Evolutionary conservation across 805 yeast genomes (phyloP), one percentile per base, ranked within the genome.

Genomic region (Saccharomycopsis javanensis): DNA sequence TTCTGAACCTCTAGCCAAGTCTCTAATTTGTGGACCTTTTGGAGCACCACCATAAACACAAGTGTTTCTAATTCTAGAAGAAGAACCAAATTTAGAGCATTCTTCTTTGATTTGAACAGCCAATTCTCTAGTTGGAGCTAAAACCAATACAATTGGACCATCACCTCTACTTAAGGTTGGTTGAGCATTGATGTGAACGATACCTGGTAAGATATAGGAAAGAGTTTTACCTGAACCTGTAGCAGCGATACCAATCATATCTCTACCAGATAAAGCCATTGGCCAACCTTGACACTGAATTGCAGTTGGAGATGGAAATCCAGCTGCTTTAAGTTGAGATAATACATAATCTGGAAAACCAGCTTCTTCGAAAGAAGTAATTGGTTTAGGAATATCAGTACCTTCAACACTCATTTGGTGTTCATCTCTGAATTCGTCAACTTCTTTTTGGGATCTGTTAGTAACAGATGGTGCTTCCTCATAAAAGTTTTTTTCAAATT

Each of bases 261-360:
- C 98, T 77, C 98, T 88, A 78, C 99, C 99, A 66, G 92, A 83
- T 59, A 91, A 79, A 68, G 99, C 99, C 99, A 94, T 94, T 63
- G 99, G 99, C 99, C 99, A 94, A 78, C 99, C 99, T 78, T 94
- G 99, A 74, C 97, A 89, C 78, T 94, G 99, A 69, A 94, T 94
- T 64, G 89, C 90, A 57, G 99, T 94, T 67, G 99, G 99, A 63
- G 77, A 81, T 57, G 85, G 94, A 77, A 94, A 94, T 61, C 98
- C 98, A 74, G 88, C 90, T 60, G 83, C 83, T 74, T 86, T 81
- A 66, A 94, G 91, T 78, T 92, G 97, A 59, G 74, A 77, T 69
- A 94, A 79, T 50, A 92, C 97, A 71, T 92, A 91, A 66, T 83
- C 87, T 64, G 99, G 99, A 81, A 94, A 92, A 52, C 97, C 97